Conservation (phyloP, 192 early-diverging fungal species). For the Cetraspora pellucida region DNA sequence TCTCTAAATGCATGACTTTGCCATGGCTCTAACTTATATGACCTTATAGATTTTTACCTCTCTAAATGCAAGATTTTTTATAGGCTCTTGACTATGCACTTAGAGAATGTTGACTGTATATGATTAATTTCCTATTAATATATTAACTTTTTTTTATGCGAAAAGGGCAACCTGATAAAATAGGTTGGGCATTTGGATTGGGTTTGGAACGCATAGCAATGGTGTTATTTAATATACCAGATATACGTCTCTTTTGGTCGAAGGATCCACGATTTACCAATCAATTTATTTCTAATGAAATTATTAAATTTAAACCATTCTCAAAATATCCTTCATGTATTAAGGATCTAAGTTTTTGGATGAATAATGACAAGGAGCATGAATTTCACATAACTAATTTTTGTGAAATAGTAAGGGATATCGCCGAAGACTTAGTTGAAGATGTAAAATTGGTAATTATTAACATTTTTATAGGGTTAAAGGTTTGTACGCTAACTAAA, state of each 20-base stretch:
- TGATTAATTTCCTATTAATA: not conserved
- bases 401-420: slow-evolving; percentile 87
- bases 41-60: too few species aligned
- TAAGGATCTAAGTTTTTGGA: slow-evolving; percentile 97
- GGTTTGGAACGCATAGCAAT: slow-evolving; percentile 95
- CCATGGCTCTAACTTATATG: too few species aligned
- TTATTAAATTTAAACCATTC: slow-evolving; percentile 81
- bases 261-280: slow-evolving; percentile 79
- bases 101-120: too few species aligned
- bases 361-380: slow-evolving; percentile 39
- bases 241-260: slow-evolving; percentile 97
- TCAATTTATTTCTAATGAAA: slow-evolving; percentile 76
- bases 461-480: not conserved
- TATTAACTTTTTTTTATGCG: slow-evolving; percentile 8
- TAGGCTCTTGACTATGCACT: too few species aligned
- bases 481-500: not conserved
- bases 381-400: slow-evolving; percentile 93
- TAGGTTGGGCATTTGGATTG: slow-evolving; percentile 99
- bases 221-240: slow-evolving; percentile 93
- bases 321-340: slow-evolving; percentile 89
- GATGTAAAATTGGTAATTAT: slow-evolving; percentile 74
- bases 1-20: too few species aligned
- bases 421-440: slow-evolving; percentile 92
- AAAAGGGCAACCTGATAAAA: slow-evolving; percentile 64
- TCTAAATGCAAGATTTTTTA: too few species aligned